A percentile compares a stretch with the other conserved stretches of the same genome.
Conservation (phyloP, 2,329 filamentous ascomycete species). For the Paradendryphiella salina region DNA sequence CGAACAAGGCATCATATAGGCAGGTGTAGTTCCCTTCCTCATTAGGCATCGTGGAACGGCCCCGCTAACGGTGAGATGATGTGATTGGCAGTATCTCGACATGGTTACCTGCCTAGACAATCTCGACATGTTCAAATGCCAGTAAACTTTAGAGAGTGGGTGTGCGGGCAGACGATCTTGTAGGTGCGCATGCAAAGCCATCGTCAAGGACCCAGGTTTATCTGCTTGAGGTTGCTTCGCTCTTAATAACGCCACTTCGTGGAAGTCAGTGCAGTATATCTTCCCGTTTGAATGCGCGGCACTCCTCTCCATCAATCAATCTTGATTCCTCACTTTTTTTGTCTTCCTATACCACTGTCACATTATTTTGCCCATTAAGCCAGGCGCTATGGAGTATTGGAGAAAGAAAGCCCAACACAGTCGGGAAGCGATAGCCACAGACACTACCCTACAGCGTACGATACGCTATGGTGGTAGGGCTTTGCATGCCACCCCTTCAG, state of each 20-base stretch:
- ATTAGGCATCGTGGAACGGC: constrained; percentile 9
- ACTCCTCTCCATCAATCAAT: background rate
- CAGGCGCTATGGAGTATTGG: constrained; percentile 29
- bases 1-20: constrained; percentile 10
- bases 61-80: background rate
- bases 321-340: background rate
- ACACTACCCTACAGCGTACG: constrained; percentile 36
- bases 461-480: constrained; percentile 39
- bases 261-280: constrained; percentile 8
- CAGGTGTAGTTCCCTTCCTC: constrained; percentile 18
- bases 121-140: constrained; percentile 21
- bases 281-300: background rate
- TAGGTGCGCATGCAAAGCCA: constrained; percentile 19
- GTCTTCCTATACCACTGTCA: background rate
- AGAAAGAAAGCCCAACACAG: constrained; percentile 19
- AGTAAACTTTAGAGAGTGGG: constrained; percentile 11
- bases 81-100: constrained; percentile 10
- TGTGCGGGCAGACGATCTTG: constrained; percentile 21
- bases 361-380: background rate
- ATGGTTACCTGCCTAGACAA: constrained; percentile 6
- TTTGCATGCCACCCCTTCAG: constrained; percentile 54
- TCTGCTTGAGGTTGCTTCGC: constrained; percentile 5
- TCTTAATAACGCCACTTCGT: constrained; percentile 1
- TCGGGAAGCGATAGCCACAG: constrained; percentile 26
- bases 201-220: constrained; percentile 2